A percentile compares a stretch with the other conserved stretches of the same genome.
Conservation (phyloP, 176 grass and related monocot species). For the Tuctoria greenei region DNA sequence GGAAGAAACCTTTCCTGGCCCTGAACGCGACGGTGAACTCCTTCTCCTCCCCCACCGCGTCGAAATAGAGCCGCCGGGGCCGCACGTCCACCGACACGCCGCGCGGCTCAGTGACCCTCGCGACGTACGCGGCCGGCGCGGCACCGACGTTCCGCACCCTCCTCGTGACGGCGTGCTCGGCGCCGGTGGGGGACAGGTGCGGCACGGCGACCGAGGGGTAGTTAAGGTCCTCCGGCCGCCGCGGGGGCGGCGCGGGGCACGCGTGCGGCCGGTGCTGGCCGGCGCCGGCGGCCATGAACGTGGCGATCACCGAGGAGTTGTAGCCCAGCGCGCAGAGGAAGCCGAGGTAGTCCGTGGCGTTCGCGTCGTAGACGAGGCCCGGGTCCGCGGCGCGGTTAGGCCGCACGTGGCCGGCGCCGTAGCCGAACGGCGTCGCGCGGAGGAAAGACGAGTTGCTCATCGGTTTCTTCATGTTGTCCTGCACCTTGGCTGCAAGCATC, state of each 20-base stretch:
- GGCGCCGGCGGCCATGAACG: conserved; percentile 38
- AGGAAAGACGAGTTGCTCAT: conserved; percentile 69
- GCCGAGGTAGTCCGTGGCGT: conserved; percentile 59
- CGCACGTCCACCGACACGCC: conserved; percentile 70
- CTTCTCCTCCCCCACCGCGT: conserved; percentile 46
- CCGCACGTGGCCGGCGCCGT: conserved; percentile 78
- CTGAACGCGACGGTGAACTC: conserved; percentile 60
- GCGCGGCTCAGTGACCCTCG: conserved; percentile 37
- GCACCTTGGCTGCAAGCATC: conserved; percentile 53
- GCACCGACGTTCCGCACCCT: conserved; percentile 68
- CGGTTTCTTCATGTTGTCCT: conserved; percentile 55
- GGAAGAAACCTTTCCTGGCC: conserved; percentile 35
- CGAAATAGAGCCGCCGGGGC: conserved; percentile 64
- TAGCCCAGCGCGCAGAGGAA: conserved; percentile 84
- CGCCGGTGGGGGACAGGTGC: conserved; percentile 51
- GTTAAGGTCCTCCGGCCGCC: conserved; percentile 70
- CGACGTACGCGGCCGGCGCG: conserved; percentile 50
- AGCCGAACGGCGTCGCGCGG: conserved; percentile 72
- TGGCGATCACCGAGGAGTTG: conserved; percentile 64
- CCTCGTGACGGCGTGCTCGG: conserved; percentile 47
- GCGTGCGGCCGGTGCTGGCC: background rate
- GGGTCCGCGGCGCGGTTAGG: conserved; percentile 78
- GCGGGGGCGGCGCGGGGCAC: conserved; percentile 40
- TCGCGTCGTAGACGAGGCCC: conserved; percentile 80
- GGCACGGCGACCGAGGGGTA: conserved; percentile 81